A percentile compares a stretch with the other conserved stretches of the same genome.
phyloP scores from a whole-genome alignment of 148 eudicot genomes.

The Silene conica region DNA sequence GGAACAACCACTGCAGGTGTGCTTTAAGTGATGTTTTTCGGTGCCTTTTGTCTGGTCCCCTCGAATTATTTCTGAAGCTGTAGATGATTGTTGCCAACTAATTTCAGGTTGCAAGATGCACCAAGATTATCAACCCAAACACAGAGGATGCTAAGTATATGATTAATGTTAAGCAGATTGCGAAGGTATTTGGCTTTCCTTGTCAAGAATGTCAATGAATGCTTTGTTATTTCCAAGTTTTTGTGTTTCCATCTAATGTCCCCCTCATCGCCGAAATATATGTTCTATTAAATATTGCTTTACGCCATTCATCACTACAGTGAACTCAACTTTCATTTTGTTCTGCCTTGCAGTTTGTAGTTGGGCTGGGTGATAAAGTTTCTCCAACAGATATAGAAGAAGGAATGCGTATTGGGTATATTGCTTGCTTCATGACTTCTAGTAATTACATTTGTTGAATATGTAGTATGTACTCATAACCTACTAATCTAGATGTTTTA shows the following conservation, averaged over 20 bases:
- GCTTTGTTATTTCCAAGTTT: too few species aligned
- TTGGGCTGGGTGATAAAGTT: conserved; percentile 97
- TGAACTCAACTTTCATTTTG: not conserved
- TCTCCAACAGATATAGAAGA: conserved; percentile 99
- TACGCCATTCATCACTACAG: too few species aligned
- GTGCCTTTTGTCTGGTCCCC: not conserved
- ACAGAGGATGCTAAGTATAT: conserved; percentile 97
- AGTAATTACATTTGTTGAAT: not conserved
- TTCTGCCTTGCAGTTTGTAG: conserved; percentile 70
- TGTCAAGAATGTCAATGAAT: not conserved
- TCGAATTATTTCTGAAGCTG: not conserved
- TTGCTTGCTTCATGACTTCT: conserved; percentile 9
- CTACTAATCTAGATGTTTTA: not conserved
- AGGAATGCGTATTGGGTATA: conserved; percentile 99
- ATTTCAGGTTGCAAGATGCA: conserved; percentile 90
- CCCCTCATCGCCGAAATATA: too few species aligned
- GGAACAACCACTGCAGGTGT: conserved; percentile 97
- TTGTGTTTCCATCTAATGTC: too few species aligned
- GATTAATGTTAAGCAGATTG: conserved; percentile 63
- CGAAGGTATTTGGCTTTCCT: conserved; percentile 50
- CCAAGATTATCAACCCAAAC: conserved; percentile 93
- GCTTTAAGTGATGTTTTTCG: conserved; percentile 10
- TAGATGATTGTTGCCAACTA: conserved; percentile 14
- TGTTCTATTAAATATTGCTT: too few species aligned
- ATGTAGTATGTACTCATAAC: not conserved